Evolutionary conservation across 495 filamentous ascomycete genomes (phyloP).

Genomic region (Penicillium flavigenum): DNA sequence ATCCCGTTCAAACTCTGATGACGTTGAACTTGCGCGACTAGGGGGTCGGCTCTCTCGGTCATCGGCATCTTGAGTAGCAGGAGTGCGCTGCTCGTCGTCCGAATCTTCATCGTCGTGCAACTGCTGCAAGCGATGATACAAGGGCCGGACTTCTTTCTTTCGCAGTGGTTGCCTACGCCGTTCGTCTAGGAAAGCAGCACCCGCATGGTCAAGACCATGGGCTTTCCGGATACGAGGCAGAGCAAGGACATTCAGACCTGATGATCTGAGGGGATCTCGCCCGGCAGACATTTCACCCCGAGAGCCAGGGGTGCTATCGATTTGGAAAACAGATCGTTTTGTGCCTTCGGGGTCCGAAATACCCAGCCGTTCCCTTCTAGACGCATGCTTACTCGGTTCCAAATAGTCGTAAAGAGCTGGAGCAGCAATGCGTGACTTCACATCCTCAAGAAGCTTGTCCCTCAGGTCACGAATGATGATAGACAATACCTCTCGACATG

Average conservation of each 20-base stretch:
- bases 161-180: conserved; percentile 61
- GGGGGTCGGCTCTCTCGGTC: conserved; percentile 78
- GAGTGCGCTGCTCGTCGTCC: conserved; percentile 57
- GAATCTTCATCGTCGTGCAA: conserved; percentile 61
- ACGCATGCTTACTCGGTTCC: conserved; percentile 72
- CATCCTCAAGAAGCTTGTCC: conserved; percentile 79
- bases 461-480: conserved; percentile 76
- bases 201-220: conserved; percentile 56
- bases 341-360: conserved; percentile 66
- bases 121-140: conserved; percentile 58
- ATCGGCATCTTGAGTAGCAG: conserved; percentile 69
- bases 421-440: conserved; percentile 78
- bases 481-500: conserved; percentile 75
- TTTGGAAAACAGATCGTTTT: conserved; percentile 47
- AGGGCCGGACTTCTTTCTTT: conserved; percentile 52
- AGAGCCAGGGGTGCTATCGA: conserved; percentile 66
- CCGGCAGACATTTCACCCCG: conserved; percentile 37
- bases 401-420: conserved; percentile 81
- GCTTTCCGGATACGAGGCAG: conserved; percentile 73
- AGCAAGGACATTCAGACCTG: conserved; percentile 58
- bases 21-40: conserved; percentile 71
- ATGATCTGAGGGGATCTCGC: conserved; percentile 34
- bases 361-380: conserved; percentile 73
- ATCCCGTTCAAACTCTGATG: conserved; percentile 61
- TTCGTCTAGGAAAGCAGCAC: conserved; percentile 73